phyloP scores from a whole-genome alignment of 805 yeast genomes.

The Spathaspora boniae region DNA sequence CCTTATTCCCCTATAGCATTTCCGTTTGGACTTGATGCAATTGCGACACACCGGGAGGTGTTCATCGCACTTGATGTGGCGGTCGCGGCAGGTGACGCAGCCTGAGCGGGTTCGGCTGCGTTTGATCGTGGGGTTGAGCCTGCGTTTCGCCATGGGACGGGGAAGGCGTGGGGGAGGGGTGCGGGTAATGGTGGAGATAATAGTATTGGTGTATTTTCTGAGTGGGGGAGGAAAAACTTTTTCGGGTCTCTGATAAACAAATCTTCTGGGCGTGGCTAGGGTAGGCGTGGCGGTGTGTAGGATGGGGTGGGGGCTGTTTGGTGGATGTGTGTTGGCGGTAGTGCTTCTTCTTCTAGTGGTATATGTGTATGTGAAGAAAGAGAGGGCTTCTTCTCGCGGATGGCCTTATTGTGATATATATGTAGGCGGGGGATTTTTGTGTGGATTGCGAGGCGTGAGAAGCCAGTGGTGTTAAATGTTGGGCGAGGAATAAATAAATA shows the following conservation, averaged over 20 bases:
- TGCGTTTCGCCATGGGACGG: slow-evolving; percentile 21
- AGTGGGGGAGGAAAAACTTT: neutral
- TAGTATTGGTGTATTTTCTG: slow-evolving; percentile 1
- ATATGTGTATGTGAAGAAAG: too few relatives aligned
- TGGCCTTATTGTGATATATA: too few relatives aligned
- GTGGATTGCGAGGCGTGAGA: too few relatives aligned
- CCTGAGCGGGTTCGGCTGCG: slow-evolving; percentile 46
- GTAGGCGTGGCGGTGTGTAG: too few relatives aligned
- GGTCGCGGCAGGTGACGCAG: slow-evolving; percentile 59
- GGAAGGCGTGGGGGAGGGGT: neutral
- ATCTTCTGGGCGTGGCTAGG: neutral
- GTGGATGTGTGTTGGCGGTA: too few relatives aligned
- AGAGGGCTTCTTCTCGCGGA: too few relatives aligned
- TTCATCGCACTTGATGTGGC: slow-evolving; percentile 69
- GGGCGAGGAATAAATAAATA: too few relatives aligned
- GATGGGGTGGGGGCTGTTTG: too few relatives aligned
- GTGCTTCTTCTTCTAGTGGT: too few relatives aligned
- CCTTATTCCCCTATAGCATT: slow-evolving; percentile 46
- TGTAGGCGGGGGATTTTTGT: too few relatives aligned
- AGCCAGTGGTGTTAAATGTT: too few relatives aligned
- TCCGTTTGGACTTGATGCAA: slow-evolving; percentile 47
- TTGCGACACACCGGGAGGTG: slow-evolving; percentile 58
- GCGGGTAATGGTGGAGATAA: neutral
- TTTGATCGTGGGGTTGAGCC: slow-evolving; percentile 21
- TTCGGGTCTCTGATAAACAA: slow-evolving; percentile 1